A percentile compares a stretch with the other conserved stretches of the same genome.
Conservation (phyloP, 2,329 filamentous ascomycete genomes). For the Trichoderma semiorbis region DNA sequence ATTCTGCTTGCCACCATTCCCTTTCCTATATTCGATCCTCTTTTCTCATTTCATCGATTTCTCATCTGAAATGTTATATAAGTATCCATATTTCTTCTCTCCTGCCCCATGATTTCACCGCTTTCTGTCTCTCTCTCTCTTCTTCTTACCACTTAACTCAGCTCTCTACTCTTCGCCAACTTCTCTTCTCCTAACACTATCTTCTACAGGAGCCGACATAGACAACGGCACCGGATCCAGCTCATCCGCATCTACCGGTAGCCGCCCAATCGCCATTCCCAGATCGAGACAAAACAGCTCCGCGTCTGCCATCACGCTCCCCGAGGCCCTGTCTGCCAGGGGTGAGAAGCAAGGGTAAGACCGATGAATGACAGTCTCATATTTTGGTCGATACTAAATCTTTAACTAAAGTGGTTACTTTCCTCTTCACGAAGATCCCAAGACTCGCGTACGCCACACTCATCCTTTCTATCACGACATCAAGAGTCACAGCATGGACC, state of each 20-base stretch:
- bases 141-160: slow-evolving; percentile 13
- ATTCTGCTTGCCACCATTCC: slow-evolving; percentile 11
- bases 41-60: neutral
- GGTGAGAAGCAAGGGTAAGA: slow-evolving; percentile 58
- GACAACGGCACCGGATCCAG: slow-evolving; percentile 9
- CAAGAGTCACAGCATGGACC: neutral
- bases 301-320: slow-evolving; percentile 42
- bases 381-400: neutral
- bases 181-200: slow-evolving; percentile 16
- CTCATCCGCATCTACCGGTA: slow-evolving; percentile 25
- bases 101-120: neutral
- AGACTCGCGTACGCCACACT: slow-evolving; percentile 43
- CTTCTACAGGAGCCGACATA: neutral
- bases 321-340: slow-evolving; percentile 52
- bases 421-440: slow-evolving; percentile 55
- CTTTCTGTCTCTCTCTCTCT: slow-evolving; percentile 15
- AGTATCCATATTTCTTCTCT: neutral
- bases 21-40: neutral
- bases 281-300: slow-evolving; percentile 38
- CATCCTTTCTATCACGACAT: slow-evolving; percentile 48
- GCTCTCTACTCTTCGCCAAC: neutral
- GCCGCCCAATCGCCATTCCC: slow-evolving; percentile 53
- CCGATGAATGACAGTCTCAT: neutral
- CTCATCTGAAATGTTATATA: neutral
- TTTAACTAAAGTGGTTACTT: slow-evolving; percentile 52